Conservation (phyloP, 164 flowering plant species). For the Vitis cinerea region DNA sequence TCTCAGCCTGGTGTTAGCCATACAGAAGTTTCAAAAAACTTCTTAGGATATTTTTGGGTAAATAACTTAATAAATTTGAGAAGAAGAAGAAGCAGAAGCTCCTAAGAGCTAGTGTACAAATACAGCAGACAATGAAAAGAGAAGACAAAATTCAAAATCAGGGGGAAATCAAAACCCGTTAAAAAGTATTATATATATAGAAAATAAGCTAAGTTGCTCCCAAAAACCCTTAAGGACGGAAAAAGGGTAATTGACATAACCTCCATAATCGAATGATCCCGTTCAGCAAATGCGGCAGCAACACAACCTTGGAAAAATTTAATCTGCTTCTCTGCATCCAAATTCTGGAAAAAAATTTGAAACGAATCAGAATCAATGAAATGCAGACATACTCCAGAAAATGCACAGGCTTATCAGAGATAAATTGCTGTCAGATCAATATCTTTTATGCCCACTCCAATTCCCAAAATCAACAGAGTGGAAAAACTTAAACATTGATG, state of each 20-base stretch:
- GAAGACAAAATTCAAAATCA: too few species aligned
- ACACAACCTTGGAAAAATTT: slow-evolving; percentile 90
- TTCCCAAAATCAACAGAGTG: too few species aligned
- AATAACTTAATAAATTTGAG: neutral
- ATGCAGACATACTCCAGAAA: neutral
- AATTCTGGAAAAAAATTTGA: slow-evolving; percentile 47
- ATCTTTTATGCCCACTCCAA: too few species aligned
- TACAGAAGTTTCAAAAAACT: slow-evolving; percentile 8
- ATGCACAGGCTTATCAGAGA: neutral
- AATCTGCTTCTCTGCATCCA: slow-evolving; percentile 87
- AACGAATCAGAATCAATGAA: neutral
- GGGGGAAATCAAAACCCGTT: neutral
- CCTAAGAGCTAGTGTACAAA: too few species aligned
- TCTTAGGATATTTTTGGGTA: neutral
- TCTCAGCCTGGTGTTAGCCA: slow-evolving; percentile 71
- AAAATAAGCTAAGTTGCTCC: neutral
- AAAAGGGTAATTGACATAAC: slow-evolving; percentile 26
- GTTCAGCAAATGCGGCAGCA: slow-evolving; percentile 93
- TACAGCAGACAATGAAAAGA: too few species aligned
- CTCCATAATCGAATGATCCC: slow-evolving; percentile 91
- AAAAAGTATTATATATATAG: neutral
- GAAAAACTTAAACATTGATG: too few species aligned
- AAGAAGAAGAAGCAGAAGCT: neutral
- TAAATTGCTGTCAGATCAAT: too few species aligned
- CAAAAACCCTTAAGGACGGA: neutral